phyloP scores from a whole-genome alignment of 2,329 filamentous ascomycete species.

The Phyllosticta ampelicida region DNA sequence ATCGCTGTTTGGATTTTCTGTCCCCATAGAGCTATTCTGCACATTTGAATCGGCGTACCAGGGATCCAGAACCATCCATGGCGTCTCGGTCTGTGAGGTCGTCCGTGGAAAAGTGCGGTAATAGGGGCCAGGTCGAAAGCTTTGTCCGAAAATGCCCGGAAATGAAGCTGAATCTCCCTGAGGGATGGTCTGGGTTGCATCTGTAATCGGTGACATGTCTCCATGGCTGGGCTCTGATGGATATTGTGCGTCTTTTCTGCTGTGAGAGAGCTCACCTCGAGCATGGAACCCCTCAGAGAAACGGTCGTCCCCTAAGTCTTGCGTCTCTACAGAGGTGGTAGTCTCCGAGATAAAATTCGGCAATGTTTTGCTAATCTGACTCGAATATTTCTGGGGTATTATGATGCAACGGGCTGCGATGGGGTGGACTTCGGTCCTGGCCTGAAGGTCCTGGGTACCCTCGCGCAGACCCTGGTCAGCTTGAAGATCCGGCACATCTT shows the following conservation, averaged over 20 bases:
- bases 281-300: not conserved
- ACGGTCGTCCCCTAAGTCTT: not conserved
- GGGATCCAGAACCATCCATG: not conserved
- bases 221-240: not conserved
- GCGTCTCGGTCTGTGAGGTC: not conserved
- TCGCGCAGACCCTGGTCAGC: not conserved
- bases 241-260: not conserved
- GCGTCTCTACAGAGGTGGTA: no score
- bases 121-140: not conserved
- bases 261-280: not conserved
- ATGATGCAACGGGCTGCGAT: not conserved
- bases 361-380: not conserved
- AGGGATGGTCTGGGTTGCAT: not conserved
- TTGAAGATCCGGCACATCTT: not conserved
- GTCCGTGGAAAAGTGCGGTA: not conserved
- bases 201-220: not conserved
- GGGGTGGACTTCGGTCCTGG: not conserved
- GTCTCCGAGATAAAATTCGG: not conserved
- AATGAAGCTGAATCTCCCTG: not conserved
- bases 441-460: not conserved
- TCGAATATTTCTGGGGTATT: not conserved
- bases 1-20: not conserved
- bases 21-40: not conserved
- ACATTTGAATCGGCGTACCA: not conserved
- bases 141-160: not conserved